Evolutionary conservation across 805 yeast genomes (phyloP), one percentile per base, ranked within the genome.

Genomic region (Wickerhamomyces mucosus): DNA sequence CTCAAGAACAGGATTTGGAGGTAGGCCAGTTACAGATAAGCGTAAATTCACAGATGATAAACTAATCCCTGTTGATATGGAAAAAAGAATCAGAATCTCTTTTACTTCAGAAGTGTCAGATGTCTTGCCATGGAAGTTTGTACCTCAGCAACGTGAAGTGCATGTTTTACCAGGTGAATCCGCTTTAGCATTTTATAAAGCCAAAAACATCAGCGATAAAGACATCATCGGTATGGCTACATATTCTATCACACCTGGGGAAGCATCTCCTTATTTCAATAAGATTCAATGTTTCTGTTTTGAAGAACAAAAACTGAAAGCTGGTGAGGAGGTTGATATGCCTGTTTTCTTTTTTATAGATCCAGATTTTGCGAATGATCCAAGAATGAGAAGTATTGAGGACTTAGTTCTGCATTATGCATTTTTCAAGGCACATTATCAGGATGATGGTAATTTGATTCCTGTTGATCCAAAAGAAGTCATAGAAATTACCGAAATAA

Each of bases 161-260:
- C 75, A 75, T 44, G 80, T 92, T 15, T 75, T 85, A 8, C 98
- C 98, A 1, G 98, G 98, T 15, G 98, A 92, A 57, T 92, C 98
- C 3, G 98, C 98, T 0, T 63, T 92, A 38, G 96, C 95, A 0
- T 92, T 92, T 53, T 92, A 85, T 62, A 81, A 78, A 55, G 98
- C 98, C 16, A 82, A 78, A 55, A 92, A 92, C 51, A 63, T 63
- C 38, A 74, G 95, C 27, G 78, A 78, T 37, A 82, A 82, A 46
- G 97, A 92, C 53, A 83, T 92, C 27, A 84, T 92, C 32, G 98
- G 98, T 7, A 92, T 92, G 95, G 98, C 98, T 3, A 92, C 98
- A 0, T 92, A 92, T 55, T 80, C 95, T 5, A 96, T 92, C 29
- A 75, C 95, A 0, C 98, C 98, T 0, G 96, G 92, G 43, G 89